phyloP scores from a whole-genome alignment of 2,329 filamentous ascomycete genomes.

The Phoma sp. region DNA sequence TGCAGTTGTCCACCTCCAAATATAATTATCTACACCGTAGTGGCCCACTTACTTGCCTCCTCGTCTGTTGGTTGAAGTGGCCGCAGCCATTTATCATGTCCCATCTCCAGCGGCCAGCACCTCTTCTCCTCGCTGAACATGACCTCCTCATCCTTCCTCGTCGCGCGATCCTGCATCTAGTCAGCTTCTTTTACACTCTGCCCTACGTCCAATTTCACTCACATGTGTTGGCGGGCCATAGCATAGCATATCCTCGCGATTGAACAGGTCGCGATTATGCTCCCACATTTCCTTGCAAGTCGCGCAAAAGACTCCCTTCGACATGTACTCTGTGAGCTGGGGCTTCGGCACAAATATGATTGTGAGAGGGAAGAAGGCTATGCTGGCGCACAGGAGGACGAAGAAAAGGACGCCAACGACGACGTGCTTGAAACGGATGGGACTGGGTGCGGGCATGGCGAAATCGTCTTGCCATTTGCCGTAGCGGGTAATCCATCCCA shows the following conservation, averaged over 20 bases:
- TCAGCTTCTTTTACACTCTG: neutral
- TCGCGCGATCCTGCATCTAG: neutral
- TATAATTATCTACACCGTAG: neutral
- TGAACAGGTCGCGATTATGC: conserved; percentile 11
- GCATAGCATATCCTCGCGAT: conserved; percentile 10
- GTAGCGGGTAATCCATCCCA: conserved; percentile 12
- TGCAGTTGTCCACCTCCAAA: neutral
- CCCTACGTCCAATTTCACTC: neutral
- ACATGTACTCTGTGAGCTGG: conserved; percentile 4
- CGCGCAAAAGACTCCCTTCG: conserved; percentile 1
- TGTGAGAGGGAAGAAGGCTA: conserved; percentile 4
- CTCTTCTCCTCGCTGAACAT: conserved; percentile 8
- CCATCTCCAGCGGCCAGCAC: conserved; percentile 4
- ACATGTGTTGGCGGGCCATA: conserved; percentile 3
- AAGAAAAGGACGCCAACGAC: neutral
- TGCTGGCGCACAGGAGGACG: neutral
- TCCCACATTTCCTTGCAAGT: conserved; percentile 9
- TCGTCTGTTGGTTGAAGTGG: neutral
- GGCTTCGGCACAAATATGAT: conserved; percentile 2
- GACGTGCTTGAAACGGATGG: neutral
- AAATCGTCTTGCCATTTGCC: neutral
- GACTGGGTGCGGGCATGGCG: neutral
- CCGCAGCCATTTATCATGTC: conserved; percentile 14
- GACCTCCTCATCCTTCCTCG: conserved; percentile 1
- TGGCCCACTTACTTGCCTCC: neutral